Evolutionary conservation across 2,329 filamentous ascomycete species (phyloP).

Genomic region (Ceratocystis albifundus): DNA sequence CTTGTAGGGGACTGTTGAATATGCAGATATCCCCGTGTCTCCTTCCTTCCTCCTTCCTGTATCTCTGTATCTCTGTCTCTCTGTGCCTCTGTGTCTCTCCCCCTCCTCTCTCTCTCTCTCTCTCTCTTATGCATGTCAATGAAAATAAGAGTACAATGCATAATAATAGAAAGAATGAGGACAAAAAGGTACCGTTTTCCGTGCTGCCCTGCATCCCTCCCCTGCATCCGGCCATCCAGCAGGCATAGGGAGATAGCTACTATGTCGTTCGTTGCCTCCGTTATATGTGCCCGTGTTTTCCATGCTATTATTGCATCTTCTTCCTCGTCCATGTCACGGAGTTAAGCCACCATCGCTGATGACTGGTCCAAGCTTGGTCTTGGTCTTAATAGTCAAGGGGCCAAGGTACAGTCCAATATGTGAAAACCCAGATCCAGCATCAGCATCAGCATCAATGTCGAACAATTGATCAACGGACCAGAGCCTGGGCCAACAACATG

Average conservation of each 20-base stretch:
- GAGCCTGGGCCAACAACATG: conserved; percentile 4
- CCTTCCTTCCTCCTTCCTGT: too few relatives aligned
- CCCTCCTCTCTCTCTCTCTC: not conserved
- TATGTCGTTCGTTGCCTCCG: not conserved
- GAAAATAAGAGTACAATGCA: not conserved
- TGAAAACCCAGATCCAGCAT: not conserved
- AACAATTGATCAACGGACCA: not conserved
- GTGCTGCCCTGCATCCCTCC: too few relatives aligned
- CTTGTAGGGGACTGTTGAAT: not conserved
- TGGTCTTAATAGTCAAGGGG: not conserved
- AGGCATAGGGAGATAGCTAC: not conserved
- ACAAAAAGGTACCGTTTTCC: not conserved
- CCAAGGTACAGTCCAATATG: not conserved
- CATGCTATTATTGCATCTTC: not conserved
- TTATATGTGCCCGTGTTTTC: not conserved
- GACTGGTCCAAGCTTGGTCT: too few relatives aligned
- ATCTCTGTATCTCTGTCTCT: too few relatives aligned
- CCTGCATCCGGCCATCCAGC: too few relatives aligned
- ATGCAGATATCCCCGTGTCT: too few relatives aligned
- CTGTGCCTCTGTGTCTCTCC: not conserved
- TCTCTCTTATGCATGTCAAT: not conserved
- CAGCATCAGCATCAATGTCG: not conserved
- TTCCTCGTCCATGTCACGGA: not conserved
- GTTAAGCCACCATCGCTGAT: not conserved
- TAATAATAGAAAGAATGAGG: not conserved